A percentile compares a stretch with the other conserved stretches of the same genome.
These are phyloP conservation scores for Taphrina confusa DNA, from an alignment of 1,139 yeast genomes.

Conservation along the genomic window DNA sequence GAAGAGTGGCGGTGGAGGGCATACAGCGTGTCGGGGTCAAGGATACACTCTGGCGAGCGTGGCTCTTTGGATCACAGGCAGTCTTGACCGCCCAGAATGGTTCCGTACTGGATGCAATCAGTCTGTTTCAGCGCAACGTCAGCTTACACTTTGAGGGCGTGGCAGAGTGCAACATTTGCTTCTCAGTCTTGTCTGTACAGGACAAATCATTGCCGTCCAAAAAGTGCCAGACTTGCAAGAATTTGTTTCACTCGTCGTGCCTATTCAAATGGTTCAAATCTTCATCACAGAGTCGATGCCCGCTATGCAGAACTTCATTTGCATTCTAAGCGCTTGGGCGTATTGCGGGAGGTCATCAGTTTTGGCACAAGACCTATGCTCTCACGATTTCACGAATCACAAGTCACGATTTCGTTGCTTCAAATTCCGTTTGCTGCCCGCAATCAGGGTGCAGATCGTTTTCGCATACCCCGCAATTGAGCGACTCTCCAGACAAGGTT, in stretches of 20 bases:
- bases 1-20: slow-evolving; percentile 73
- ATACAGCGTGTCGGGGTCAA: slow-evolving; percentile 82
- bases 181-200: slow-evolving; percentile 64
- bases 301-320: slow-evolving; percentile 82
- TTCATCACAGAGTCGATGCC: slow-evolving; percentile 88
- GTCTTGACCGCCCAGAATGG: slow-evolving; percentile 73
- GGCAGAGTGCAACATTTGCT: slow-evolving; percentile 96
- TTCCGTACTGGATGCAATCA: slow-evolving; percentile 77
- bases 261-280: slow-evolving; percentile 96
- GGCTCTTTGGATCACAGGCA: slow-evolving; percentile 88
- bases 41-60: slow-evolving; percentile 91
- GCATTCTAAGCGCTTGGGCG: too few species aligned
- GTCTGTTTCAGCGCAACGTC: slow-evolving; percentile 77
- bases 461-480: too few species aligned
- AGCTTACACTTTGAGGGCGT: slow-evolving; percentile 79
- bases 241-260: slow-evolving; percentile 96
- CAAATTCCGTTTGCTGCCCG: too few species aligned
- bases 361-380: too few species aligned
- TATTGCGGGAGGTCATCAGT: too few species aligned
- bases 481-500: too few species aligned
- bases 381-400: too few species aligned
- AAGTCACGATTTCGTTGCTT: too few species aligned
- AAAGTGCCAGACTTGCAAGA: slow-evolving; percentile 83
- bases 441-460: too few species aligned
- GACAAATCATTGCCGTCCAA: slow-evolving; percentile 90